Conservation (phyloP, 1,284 basidiomycete species). For the Moesziomyces parantarcticus region DNA sequence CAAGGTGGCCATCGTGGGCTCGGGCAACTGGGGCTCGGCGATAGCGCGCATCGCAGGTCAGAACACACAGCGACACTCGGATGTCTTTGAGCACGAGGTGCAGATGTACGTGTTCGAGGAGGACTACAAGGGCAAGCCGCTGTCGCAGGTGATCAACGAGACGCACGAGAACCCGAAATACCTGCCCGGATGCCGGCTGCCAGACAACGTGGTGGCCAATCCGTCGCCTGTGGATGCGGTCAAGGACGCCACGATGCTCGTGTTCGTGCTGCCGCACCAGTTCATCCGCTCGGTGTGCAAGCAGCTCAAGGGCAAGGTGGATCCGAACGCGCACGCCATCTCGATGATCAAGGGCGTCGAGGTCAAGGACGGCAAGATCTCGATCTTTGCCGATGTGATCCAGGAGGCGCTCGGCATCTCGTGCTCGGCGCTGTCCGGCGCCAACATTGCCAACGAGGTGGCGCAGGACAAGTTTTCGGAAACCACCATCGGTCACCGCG, state of each 20-base stretch:
- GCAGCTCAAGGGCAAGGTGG: conserved; percentile 61
- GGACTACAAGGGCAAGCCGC: conserved; percentile 70
- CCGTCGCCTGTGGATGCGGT: conserved; percentile 71
- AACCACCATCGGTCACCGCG: conserved; percentile 73
- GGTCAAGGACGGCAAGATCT: conserved; percentile 70
- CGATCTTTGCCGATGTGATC: conserved; percentile 73
- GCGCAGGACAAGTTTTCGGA: conserved; percentile 71
- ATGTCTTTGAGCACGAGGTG: conserved; percentile 62
- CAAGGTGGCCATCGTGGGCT: conserved; percentile 73
- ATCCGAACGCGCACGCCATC: conserved; percentile 64
- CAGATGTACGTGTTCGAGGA: conserved; percentile 66
- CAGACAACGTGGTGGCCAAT: conserved; percentile 72
- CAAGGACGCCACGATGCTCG: conserved; percentile 72
- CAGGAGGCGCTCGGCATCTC: conserved; percentile 71
- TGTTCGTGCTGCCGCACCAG: conserved; percentile 73
- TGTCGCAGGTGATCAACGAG: conserved; percentile 72
- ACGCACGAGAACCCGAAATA: conserved; percentile 73
- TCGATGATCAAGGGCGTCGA: conserved; percentile 69
- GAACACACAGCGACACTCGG: conserved; percentile 70
- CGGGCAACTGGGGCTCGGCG: conserved; percentile 71
- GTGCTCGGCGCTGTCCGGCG: conserved; percentile 72
- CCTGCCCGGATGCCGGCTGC: conserved; percentile 72
- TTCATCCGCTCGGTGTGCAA: conserved; percentile 67
- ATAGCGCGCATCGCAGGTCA: conserved; percentile 72
- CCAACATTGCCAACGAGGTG: conserved; percentile 74